Percentiles rank a stretch among this genome's conserved stretches.
Evolutionary conservation across 345 rosid species (phyloP).

Genomic region (Crucihimalaya himalaica): DNA sequence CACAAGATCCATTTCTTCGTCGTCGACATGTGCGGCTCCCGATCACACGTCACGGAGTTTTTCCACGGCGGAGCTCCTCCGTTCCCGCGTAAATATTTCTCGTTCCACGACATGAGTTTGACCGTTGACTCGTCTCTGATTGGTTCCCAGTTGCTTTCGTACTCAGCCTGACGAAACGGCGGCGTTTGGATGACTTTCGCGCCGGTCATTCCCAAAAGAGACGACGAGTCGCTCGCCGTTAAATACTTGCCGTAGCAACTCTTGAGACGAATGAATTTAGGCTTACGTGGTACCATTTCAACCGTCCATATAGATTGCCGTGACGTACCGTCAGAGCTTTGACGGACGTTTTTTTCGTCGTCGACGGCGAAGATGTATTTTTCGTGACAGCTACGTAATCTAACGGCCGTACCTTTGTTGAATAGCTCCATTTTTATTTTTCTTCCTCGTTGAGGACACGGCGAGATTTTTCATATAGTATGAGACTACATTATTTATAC

Average conservation of each 20-base stretch:
- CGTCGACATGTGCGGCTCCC: conserved; percentile 49
- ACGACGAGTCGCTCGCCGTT: conserved; percentile 63
- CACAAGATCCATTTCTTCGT: conserved; percentile 73
- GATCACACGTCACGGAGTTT: conserved; percentile 74
- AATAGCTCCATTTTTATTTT: conserved; percentile 66
- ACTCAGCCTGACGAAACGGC: conserved; percentile 43
- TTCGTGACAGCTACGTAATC: conserved; percentile 78
- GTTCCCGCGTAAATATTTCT: conserved; percentile 67
- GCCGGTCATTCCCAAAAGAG: conserved; percentile 80
- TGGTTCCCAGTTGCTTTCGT: conserved; percentile 76
- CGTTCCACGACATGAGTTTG: conserved; percentile 65
- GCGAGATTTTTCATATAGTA: not conserved
- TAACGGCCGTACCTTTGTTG: conserved; percentile 57
- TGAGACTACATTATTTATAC: not conserved
- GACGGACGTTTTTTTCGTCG: conserved; percentile 61
- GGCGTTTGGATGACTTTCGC: conserved; percentile 58
- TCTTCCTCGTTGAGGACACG: not conserved
- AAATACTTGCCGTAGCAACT: conserved; percentile 68
- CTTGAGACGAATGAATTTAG: conserved; percentile 53
- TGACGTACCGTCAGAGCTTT: conserved; percentile 57
- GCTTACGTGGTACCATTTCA: conserved; percentile 59
- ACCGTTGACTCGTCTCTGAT: conserved; percentile 65
- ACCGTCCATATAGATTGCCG: conserved; percentile 65
- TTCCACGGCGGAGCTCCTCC: conserved; percentile 92
- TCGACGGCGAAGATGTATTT: conserved; percentile 76